Evolutionary conservation across 306 rosid species (phyloP).

Genomic region (Hylodesmum podocarpum): DNA sequence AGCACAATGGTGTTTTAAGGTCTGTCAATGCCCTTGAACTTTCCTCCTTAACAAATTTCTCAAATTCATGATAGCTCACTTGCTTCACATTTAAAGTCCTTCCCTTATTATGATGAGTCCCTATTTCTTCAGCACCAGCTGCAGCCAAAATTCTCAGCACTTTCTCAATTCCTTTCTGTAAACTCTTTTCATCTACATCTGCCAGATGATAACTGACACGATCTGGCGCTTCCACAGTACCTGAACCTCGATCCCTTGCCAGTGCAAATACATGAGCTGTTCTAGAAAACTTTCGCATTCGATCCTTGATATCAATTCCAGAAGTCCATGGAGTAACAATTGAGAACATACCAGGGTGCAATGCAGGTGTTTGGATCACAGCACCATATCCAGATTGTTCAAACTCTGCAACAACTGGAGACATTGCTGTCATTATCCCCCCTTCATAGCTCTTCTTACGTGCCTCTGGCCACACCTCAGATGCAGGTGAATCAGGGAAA

Average conservation of each 20-base stretch:
- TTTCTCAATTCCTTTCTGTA: constrained; percentile 63
- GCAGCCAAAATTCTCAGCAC: constrained; percentile 72
- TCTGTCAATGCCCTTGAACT: constrained; percentile 61
- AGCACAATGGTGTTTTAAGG: constrained; percentile 54
- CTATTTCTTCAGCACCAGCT: constrained; percentile 90
- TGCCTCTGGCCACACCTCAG: constrained; percentile 55
- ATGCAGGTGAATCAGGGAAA: constrained; percentile 54
- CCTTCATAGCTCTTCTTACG: constrained; percentile 80
- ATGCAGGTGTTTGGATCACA: constrained; percentile 79
- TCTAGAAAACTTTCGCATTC: constrained; percentile 67
- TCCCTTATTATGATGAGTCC: constrained; percentile 67
- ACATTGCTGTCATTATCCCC: constrained; percentile 94
- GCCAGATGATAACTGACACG: constrained; percentile 49
- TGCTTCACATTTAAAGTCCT: constrained; percentile 56
- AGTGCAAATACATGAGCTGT: constrained; percentile 81
- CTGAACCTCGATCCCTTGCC: constrained; percentile 79
- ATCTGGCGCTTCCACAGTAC: constrained; percentile 41
- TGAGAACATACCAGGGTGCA: constrained; percentile 88
- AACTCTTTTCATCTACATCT: constrained; percentile 46
- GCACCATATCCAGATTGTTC: constrained; percentile 71
- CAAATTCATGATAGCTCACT: constrained; percentile 51
- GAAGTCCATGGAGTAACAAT: constrained; percentile 81
- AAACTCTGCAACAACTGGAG: constrained; percentile 55
- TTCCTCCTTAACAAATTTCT: constrained; percentile 73
- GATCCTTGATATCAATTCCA: constrained; percentile 53